Evolutionary conservation across 139 green algal species (phyloP).

Genomic region (Pedinophyceae sp.): DNA sequence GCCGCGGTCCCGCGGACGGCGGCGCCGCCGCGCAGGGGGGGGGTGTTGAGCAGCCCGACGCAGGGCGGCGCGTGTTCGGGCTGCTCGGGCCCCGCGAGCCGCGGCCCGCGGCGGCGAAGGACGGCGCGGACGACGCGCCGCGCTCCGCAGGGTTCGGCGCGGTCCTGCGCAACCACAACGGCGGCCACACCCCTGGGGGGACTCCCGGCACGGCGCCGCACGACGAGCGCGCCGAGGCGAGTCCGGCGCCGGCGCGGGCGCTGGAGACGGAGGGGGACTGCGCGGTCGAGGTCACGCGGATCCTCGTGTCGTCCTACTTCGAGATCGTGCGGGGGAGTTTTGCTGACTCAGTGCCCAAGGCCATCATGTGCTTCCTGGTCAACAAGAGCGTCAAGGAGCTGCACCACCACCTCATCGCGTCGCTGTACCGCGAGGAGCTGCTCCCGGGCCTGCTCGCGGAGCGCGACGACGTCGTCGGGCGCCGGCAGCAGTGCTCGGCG

Average conservation of each 20-base stretch:
- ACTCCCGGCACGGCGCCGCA: conserved; percentile 1
- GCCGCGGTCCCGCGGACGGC: too few species aligned
- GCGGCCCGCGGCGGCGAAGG: background rate
- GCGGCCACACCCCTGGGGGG: background rate
- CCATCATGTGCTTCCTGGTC: conserved; percentile 90
- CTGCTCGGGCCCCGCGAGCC: background rate
- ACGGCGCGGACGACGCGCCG: background rate
- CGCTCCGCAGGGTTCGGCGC: background rate
- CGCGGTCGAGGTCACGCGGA: conserved; percentile 74
- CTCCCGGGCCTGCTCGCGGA: conserved; percentile 59
- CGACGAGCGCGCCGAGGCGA: conserved; percentile 23
- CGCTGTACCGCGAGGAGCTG: conserved; percentile 68
- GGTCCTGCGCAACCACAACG: background rate
- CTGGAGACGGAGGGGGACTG: conserved; percentile 42
- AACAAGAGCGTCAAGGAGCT: conserved; percentile 46
- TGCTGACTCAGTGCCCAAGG: conserved; percentile 77
- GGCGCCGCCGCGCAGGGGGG: too few species aligned
- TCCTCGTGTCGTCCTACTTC: conserved; percentile 80
- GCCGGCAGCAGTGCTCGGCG: conserved; percentile 29
- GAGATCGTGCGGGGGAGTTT: conserved; percentile 73
- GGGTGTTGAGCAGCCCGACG: background rate
- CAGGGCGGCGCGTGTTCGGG: background rate
- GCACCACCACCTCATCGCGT: conserved; percentile 70
- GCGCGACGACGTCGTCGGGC: conserved; percentile 45
- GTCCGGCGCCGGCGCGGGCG: too few species aligned